phyloP scores from a whole-genome alignment of 306 rosid genomes.

The Cyamopsis tetragonoloba region DNA sequence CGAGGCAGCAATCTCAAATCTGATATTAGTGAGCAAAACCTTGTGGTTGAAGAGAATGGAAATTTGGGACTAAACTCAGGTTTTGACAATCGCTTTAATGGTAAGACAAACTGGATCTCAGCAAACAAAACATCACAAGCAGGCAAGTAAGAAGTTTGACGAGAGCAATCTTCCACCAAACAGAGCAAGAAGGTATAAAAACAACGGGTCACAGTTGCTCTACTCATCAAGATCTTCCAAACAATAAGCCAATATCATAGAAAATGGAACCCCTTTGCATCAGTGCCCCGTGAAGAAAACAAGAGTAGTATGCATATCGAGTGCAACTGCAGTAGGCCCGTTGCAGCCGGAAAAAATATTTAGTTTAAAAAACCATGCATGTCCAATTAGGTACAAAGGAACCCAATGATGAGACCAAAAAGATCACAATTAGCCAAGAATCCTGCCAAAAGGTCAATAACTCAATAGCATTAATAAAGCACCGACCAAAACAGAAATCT shows the following conservation, averaged over 20 bases:
- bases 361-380: constrained; percentile 62
- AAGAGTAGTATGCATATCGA: constrained; percentile 29
- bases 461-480: constrained; percentile 63
- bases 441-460: constrained; percentile 95
- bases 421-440: constrained; percentile 69
- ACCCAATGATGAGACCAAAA: constrained; percentile 79
- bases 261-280: constrained; percentile 34
- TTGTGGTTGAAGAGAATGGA: constrained; percentile 24
- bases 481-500: constrained; percentile 30
- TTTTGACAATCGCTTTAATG: constrained; percentile 13
- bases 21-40: constrained; percentile 25
- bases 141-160: constrained; percentile 24
- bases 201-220: constrained; percentile 32
- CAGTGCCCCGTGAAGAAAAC: constrained; percentile 39
- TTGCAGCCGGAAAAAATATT: constrained; percentile 47
- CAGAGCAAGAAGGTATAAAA: constrained; percentile 13
- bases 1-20: constrained; percentile 20
- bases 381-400: constrained; percentile 78
- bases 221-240: constrained; percentile 42
- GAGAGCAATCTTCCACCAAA: constrained; percentile 39
- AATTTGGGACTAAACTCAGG: constrained; percentile 24
- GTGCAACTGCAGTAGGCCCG: constrained; percentile 33
- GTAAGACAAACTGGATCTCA: constrained; percentile 37
- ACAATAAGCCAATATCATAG: constrained; percentile 36
- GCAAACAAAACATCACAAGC: constrained; percentile 45